Conservation (phyloP, 164 flowering plant species). For the Platanus orientalis region DNA sequence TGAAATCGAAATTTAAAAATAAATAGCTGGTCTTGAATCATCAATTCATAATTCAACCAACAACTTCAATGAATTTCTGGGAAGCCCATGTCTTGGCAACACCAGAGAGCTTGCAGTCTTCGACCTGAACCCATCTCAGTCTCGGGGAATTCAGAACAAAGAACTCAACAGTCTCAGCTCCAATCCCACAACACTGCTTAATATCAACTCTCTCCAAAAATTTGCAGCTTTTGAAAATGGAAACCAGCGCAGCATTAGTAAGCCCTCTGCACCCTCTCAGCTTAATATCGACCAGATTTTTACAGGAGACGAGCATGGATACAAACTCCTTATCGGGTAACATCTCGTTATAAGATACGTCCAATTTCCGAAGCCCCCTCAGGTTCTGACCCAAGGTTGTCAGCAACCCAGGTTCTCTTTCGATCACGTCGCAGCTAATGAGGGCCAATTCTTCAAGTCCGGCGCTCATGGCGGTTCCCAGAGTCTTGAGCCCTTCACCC, state of each 20-base stretch:
- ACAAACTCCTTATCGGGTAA: conserved; percentile 62
- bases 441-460: conserved; percentile 60
- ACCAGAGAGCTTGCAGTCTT: conserved; percentile 55
- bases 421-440: conserved; percentile 70
- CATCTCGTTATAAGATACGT: conserved; percentile 68
- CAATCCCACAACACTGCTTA: conserved; percentile 41
- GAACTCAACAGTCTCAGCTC: conserved; percentile 41
- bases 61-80: conserved; percentile 38
- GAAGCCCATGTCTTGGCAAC: conserved; percentile 38
- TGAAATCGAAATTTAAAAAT: not conserved
- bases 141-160: conserved; percentile 33
- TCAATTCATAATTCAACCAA: conserved; percentile 26
- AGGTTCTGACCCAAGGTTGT: conserved; percentile 63
- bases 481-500: conserved; percentile 53
- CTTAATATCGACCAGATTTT: conserved; percentile 43
- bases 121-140: conserved; percentile 48
- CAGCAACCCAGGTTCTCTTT: conserved; percentile 64
- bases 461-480: conserved; percentile 31
- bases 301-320: conserved; percentile 65
- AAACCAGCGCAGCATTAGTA: conserved; percentile 26
- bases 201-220: conserved; percentile 47
- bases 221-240: conserved; percentile 46
- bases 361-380: conserved; percentile 47
- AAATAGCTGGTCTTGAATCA: not conserved
- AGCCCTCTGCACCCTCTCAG: conserved; percentile 61